These are phyloP conservation scores for Tolypocladium cylindrosporum DNA, from an alignment of 2,329 filamentous ascomycete species.

Conservation along the genomic window DNA sequence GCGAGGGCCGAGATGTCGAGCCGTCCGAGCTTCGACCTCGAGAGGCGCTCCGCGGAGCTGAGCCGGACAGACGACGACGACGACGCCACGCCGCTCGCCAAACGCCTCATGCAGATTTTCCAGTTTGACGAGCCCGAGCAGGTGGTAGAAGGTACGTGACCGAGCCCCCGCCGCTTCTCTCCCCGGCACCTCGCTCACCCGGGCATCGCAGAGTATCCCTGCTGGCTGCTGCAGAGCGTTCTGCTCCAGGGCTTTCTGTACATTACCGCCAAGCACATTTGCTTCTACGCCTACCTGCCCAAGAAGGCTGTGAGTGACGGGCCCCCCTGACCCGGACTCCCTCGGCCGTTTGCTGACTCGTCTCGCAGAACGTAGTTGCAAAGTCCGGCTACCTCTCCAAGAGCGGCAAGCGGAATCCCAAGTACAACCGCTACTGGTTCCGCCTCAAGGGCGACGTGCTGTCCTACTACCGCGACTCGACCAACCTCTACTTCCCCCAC, in stretches of 20 bases:
- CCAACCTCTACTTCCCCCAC: constrained; percentile 82
- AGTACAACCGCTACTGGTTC: constrained; percentile 89
- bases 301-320: constrained; percentile 71
- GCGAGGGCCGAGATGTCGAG: constrained; percentile 55
- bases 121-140: constrained; percentile 73
- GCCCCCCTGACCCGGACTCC: background rate
- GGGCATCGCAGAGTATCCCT: constrained; percentile 65
- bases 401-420: constrained; percentile 77
- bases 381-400: constrained; percentile 88
- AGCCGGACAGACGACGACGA: constrained; percentile 21
- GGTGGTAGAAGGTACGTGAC: constrained; percentile 59
- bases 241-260: constrained; percentile 93
- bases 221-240: constrained; percentile 86
- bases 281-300: constrained; percentile 95
- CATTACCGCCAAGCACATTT: constrained; percentile 85
- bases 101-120: constrained; percentile 73
- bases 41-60: constrained; percentile 32
- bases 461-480: constrained; percentile 76
- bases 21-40: constrained; percentile 47
- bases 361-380: constrained; percentile 51
- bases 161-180: background rate
- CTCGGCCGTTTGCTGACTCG: constrained; percentile 7
- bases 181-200: background rate
- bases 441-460: constrained; percentile 84
- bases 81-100: constrained; percentile 52